Conservation (phyloP, 1,139 yeast genomes). For the Eremothecium cymbalariae region DNA sequence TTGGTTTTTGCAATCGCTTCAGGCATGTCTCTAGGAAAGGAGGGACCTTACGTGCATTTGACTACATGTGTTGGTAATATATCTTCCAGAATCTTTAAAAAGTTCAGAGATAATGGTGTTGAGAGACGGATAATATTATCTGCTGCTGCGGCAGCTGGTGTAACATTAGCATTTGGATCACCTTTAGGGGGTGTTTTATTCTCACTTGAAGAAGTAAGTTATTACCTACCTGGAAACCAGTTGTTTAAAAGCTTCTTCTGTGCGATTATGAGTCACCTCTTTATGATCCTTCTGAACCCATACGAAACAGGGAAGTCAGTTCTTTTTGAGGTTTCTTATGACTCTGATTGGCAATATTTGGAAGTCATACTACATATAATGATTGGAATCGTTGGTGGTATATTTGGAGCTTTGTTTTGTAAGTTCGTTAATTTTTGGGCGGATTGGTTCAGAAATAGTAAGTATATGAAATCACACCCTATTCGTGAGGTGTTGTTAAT, state of each 20-base stretch:
- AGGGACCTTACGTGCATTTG: slow-evolving; percentile 65
- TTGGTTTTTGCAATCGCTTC: slow-evolving; percentile 55
- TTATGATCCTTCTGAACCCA: slow-evolving; percentile 50
- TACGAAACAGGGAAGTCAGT: slow-evolving; percentile 59
- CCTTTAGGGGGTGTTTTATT: slow-evolving; percentile 65
- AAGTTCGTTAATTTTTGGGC: slow-evolving; percentile 47
- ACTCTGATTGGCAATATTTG: slow-evolving; percentile 46
- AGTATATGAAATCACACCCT: slow-evolving; percentile 37
- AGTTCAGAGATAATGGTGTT: slow-evolving; percentile 44
- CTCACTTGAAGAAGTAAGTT: slow-evolving; percentile 57
- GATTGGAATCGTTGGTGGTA: slow-evolving; percentile 51
- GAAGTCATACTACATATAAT: slow-evolving; percentile 44
- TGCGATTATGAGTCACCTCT: slow-evolving; percentile 51
- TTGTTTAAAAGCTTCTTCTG: slow-evolving; percentile 53
- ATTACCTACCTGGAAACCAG: slow-evolving; percentile 51
- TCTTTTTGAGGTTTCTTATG: slow-evolving; percentile 47
- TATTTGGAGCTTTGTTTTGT: slow-evolving; percentile 49
- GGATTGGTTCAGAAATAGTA: slow-evolving; percentile 34
- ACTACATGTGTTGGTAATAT: slow-evolving; percentile 63
- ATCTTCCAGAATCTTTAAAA: slow-evolving; percentile 43
- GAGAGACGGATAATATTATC: slow-evolving; percentile 51
- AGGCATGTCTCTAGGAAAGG: slow-evolving; percentile 60
- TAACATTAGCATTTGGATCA: slow-evolving; percentile 62
- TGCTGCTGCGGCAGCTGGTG: slow-evolving; percentile 63
- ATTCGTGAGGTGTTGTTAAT: slow-evolving; percentile 43